Evolutionary conservation across 2,329 filamentous ascomycete genomes (phyloP), one percentile per base, ranked within the genome.

Genomic region (Trichophyton schoenleinii): DNA sequence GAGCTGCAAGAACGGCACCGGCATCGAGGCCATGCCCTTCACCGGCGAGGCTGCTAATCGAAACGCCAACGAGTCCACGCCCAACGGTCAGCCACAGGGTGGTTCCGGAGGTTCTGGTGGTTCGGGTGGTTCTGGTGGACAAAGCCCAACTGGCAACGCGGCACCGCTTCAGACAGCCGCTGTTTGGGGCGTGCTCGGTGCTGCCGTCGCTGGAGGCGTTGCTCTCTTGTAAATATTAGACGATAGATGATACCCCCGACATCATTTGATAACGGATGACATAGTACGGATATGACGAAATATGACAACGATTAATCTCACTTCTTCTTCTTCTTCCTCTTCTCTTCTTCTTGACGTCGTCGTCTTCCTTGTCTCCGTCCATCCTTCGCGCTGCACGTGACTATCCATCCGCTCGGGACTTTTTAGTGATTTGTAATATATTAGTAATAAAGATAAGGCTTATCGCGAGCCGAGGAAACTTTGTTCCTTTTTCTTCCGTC

Each of bases 1-100:
- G 46, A 73, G 79, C 62, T 89, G 86, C 79, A 75, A 73, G 65
- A 87, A 83, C 66, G 79, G 78, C 65, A 83, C 79, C 8, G 81
- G 80, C 38, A 75, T 88, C 52, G 76, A 75, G 3, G 77, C 80
- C 6, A 71, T 70, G 15, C 66, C 74, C 42, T 77, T 80, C 59
- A 68, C 72, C 6, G 74, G 73, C 3, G 68, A 66, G 7, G 69
- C 70, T 38, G 72, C 71, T 3, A 52, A 66, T 48, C 70, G 71
- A 38, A 77, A 78, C 62, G 78, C 79, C 44, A 81, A 81, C 58
- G 72, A 72, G 63, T 73, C 74, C 6, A 74, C 71, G 18, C 46
- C 69, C 1, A 68, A 72, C 5, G 74, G 73, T 1, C 57, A 67
- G 20, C 64, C 72, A 0, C 72, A 74, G 59, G 44, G 25, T 11